Conservation (phyloP, 768 basidiomycete genomes). For the Kwoniella botswanensis region DNA sequence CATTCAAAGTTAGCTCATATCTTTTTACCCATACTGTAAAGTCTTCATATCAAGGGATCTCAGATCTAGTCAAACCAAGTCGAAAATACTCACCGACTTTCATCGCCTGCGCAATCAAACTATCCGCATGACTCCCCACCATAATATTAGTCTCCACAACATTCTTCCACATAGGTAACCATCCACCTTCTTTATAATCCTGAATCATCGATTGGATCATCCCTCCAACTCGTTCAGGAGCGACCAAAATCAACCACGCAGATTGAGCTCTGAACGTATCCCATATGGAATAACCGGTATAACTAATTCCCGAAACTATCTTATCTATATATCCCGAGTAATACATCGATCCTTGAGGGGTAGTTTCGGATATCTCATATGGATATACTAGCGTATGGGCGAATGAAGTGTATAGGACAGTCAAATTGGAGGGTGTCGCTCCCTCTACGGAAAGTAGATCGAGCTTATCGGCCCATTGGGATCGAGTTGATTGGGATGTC, state of each 20-base stretch:
- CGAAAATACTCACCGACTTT: conserved; percentile 30
- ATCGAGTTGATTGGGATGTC: conserved; percentile 63
- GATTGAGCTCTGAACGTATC: conserved; percentile 80
- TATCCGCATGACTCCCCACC: conserved; percentile 74
- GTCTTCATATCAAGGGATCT: not conserved
- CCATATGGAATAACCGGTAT: conserved; percentile 71
- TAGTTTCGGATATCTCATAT: conserved; percentile 71
- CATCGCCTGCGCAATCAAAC: conserved; percentile 45
- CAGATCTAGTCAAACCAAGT: not conserved
- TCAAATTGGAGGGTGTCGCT: conserved; percentile 62
- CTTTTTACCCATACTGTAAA: not conserved
- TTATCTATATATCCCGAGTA: conserved; percentile 77
- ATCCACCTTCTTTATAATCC: conserved; percentile 75
- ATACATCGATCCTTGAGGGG: conserved; percentile 58
- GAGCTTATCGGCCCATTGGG: conserved; percentile 68
- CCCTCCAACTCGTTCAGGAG: conserved; percentile 74
- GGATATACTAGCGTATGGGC: conserved; percentile 66
- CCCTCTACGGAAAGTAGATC: conserved; percentile 64
- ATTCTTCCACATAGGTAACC: conserved; percentile 92
- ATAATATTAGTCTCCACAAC: conserved; percentile 84
- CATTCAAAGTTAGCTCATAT: not conserved
- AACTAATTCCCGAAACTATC: conserved; percentile 66
- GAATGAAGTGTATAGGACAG: conserved; percentile 67
- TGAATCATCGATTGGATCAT: conserved; percentile 82
- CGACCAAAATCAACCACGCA: conserved; percentile 77